A percentile compares a stretch with the other conserved stretches of the same genome.
Conservation (phyloP, 768 basidiomycete species). For the Piloderma croceum region DNA sequence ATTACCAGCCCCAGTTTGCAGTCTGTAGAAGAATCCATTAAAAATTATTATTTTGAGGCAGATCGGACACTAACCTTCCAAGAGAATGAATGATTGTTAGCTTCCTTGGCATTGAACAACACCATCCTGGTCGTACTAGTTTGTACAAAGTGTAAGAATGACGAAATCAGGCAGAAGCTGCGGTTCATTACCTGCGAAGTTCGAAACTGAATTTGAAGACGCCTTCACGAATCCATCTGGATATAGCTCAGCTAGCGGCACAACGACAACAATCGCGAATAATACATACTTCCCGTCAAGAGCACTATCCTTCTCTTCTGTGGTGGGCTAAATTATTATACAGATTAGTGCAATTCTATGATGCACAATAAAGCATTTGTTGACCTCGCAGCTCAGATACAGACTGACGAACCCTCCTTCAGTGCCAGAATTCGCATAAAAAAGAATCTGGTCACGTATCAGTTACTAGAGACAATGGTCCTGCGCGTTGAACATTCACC, state of each 20-base stretch:
- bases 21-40: constrained; percentile 38
- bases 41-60: constrained; percentile 9
- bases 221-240: constrained; percentile 80
- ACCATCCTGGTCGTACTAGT: no score
- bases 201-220: constrained; percentile 85
- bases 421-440: constrained; percentile 78
- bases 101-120: constrained; percentile 66
- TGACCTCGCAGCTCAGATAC: constrained; percentile 80
- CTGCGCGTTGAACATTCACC: constrained; percentile 31
- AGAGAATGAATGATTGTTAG: constrained; percentile 77
- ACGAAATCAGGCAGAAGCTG: constrained; percentile 2
- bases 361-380: not conserved
- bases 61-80: constrained; percentile 42
- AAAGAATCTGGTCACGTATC: constrained; percentile 51
- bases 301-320: constrained; percentile 66
- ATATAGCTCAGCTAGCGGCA: not conserved
- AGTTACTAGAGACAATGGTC: constrained; percentile 5
- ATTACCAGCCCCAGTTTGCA: constrained; percentile 84
- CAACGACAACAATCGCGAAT: not conserved
- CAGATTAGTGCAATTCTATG: constrained; percentile 1
- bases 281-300: constrained; percentile 50
- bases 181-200: constrained; percentile 50
- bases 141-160: constrained; percentile 22
- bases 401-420: constrained; percentile 62
- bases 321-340: constrained; percentile 51